Conservation (phyloP, 306 rosid species). For the Cotoneaster glaucophyllus region DNA sequence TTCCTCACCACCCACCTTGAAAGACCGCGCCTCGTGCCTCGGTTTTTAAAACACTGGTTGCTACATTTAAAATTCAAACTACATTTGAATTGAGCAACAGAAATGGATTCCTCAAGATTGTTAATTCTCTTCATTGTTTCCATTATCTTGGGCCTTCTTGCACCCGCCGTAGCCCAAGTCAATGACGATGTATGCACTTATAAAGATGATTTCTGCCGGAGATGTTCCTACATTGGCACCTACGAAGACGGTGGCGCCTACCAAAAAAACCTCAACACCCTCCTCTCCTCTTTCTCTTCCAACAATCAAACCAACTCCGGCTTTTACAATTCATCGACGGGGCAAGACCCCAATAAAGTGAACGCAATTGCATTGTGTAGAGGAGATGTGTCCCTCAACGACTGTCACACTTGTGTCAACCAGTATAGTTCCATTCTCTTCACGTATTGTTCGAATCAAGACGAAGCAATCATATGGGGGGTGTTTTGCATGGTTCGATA, state of each 20-base stretch:
- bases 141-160: neutral
- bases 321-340: slow-evolving; percentile 5
- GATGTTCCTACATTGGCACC: neutral
- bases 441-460: neutral
- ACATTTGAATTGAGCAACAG: neutral
- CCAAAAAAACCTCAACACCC: slow-evolving; percentile 4
- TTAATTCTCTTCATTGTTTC: neutral
- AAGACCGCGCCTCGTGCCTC: no score
- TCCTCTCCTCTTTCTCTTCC: neutral
- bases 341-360: slow-evolving; percentile 10
- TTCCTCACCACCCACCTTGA: no score
- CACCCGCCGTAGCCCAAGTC: neutral
- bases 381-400: neutral
- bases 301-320: neutral
- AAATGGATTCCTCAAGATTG: neutral
- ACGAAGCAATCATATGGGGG: slow-evolving; percentile 14
- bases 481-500: slow-evolving; percentile 6
- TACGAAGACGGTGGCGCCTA: slow-evolving; percentile 3
- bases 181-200: neutral
- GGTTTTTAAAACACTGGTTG: no score
- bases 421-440: neutral
- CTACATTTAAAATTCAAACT: neutral
- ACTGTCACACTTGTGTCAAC: slow-evolving; percentile 15
- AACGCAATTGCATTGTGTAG: slow-evolving; percentile 28
- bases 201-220: slow-evolving; percentile 5